A percentile compares a stretch with the other conserved stretches of the same genome.
These are phyloP conservation scores for Corniculantispora saksenae DNA, from an alignment of 2,329 filamentous ascomycete genomes.

Conservation along the genomic window DNA sequence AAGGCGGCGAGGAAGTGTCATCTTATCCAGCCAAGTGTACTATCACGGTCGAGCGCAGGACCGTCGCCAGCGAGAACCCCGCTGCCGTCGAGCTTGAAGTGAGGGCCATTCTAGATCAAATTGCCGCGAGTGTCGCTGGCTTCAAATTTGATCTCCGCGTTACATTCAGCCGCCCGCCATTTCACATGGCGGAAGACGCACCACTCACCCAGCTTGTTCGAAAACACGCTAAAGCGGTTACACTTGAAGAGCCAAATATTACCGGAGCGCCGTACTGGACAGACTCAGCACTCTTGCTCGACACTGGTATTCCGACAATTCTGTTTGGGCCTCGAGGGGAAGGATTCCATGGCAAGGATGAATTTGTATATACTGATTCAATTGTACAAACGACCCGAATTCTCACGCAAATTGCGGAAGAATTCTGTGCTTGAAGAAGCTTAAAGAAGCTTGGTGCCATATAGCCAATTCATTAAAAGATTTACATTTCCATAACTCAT, in stretches of 20 bases:
- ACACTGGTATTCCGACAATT: slow-evolving; percentile 46
- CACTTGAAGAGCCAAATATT: slow-evolving; percentile 31
- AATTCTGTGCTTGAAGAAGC: slow-evolving; percentile 30
- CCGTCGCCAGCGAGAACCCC: slow-evolving; percentile 44
- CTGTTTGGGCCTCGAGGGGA: slow-evolving; percentile 49
- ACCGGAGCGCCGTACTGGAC: slow-evolving; percentile 46
- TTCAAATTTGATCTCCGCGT: slow-evolving; percentile 44
- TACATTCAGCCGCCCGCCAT: slow-evolving; percentile 44
- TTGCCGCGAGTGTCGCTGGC: slow-evolving; percentile 33
- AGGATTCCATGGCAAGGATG: slow-evolving; percentile 52
- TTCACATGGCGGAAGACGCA: slow-evolving; percentile 42
- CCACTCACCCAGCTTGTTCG: slow-evolving; percentile 39
- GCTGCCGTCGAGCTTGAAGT: slow-evolving; percentile 41
- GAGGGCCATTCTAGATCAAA: slow-evolving; percentile 34
- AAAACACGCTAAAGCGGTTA: slow-evolving; percentile 28
- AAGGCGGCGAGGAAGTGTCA: slow-evolving; percentile 52
- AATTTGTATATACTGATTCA: slow-evolving; percentile 50
- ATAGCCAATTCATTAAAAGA: neutral
- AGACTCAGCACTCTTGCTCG: slow-evolving; percentile 49
- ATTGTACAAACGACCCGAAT: slow-evolving; percentile 35
- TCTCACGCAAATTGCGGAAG: slow-evolving; percentile 28
- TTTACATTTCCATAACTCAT: neutral
- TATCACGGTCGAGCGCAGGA: slow-evolving; percentile 50
- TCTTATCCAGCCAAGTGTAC: slow-evolving; percentile 53
- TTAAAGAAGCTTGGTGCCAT: too few relatives aligned